phyloP scores from a whole-genome alignment of 1,284 basidiomycete species.

The Inonotus hispidus region DNA sequence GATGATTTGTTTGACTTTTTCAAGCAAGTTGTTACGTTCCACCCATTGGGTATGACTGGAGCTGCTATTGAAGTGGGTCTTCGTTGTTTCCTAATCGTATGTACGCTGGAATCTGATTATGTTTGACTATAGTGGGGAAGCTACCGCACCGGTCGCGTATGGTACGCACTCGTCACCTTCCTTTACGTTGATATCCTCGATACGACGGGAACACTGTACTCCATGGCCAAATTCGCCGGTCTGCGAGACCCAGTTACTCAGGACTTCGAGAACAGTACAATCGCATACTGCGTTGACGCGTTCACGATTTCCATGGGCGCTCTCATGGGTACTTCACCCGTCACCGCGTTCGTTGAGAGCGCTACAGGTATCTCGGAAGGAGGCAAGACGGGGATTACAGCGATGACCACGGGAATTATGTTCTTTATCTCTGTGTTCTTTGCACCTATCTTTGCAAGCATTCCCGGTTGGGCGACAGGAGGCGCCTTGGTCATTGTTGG shows the following conservation, averaged over 20 bases:
- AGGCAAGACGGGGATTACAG: conserved; percentile 84
- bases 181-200: conserved; percentile 86
- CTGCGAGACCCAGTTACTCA: conserved; percentile 80
- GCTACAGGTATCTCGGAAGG: conserved; percentile 82
- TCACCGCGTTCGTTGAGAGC: conserved; percentile 84
- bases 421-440: conserved; percentile 90
- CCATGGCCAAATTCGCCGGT: conserved; percentile 91
- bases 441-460: conserved; percentile 84
- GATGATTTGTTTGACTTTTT: conserved; percentile 80
- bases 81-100: conserved; percentile 8
- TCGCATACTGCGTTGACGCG: conserved; percentile 83
- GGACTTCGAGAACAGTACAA: conserved; percentile 84
- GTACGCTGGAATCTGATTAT: not conserved
- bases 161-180: conserved; percentile 86
- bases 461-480: conserved; percentile 86
- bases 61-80: conserved; percentile 59
- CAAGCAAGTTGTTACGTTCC: conserved; percentile 81
- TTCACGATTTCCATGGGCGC: conserved; percentile 79
- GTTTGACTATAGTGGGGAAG: conserved; percentile 36
- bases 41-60: conserved; percentile 54
- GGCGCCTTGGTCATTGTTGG: conserved; percentile 85
- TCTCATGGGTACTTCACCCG: conserved; percentile 81
- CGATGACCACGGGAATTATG: conserved; percentile 66
- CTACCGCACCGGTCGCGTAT: conserved; percentile 67
- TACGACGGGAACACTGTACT: conserved; percentile 66